These are phyloP conservation scores for Xylaria acuta DNA, from an alignment of 495 filamentous ascomycete species.

Conservation along the genomic window DNA sequence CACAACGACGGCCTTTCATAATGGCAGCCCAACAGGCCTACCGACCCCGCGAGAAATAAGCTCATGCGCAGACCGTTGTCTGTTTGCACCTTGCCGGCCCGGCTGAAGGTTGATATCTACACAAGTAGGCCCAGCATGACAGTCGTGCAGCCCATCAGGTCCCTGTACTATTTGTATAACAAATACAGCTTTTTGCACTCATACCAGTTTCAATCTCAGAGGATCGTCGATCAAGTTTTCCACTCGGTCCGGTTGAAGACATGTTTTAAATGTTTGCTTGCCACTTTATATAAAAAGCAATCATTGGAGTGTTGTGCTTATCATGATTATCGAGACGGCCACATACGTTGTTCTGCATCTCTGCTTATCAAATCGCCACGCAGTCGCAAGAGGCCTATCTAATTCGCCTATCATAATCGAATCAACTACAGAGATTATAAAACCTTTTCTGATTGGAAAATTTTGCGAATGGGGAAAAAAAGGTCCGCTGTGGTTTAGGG, in stretches of 20 bases:
- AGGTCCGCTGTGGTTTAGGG: neutral
- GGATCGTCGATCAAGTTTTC: neutral
- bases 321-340: slow-evolving; percentile 3
- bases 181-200: slow-evolving; percentile 10
- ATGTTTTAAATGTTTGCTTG: neutral
- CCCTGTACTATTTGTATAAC: slow-evolving; percentile 26
- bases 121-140: neutral
- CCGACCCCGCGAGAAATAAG: slow-evolving; percentile 40
- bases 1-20: slow-evolving; percentile 66
- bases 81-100: neutral
- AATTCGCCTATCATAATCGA: neutral
- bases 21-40: slow-evolving; percentile 60
- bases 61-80: neutral
- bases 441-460: neutral
- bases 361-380: neutral
- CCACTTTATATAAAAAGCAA: slow-evolving; percentile 19
- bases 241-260: neutral
- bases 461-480: too few relatives aligned
- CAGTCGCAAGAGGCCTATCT: neutral
- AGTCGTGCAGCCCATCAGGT: slow-evolving; percentile 4
- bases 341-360: neutral
- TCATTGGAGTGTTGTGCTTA: neutral
- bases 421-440: neutral
- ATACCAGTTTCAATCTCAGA: neutral
- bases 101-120: neutral